Base-by-base conservation (phyloP, 805 yeast genomes). In the Cyberlindnera xishuangbannaensis region DNA sequence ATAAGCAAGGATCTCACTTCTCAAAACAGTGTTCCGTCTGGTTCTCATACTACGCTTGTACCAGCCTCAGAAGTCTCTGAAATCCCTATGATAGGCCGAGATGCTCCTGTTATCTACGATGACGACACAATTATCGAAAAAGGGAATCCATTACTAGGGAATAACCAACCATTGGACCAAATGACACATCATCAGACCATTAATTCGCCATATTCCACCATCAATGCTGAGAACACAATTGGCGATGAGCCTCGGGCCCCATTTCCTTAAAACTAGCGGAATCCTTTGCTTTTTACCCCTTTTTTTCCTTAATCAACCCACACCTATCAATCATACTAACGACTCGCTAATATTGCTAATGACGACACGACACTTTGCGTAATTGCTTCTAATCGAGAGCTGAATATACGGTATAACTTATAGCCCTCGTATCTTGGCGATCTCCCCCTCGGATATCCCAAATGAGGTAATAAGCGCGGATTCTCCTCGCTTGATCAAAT, bases 41-140 rank as follows among this genome's bases (percentile, higher is more conserved):
- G 10, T 8, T 22, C 22, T 10, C 7, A n/a, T 18, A 13, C 18
- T 15, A 15, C n/a, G 22, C 22, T 11, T 27, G n/a, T 15, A 7
- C n/a, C 11, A 27, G 22, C 7, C 20, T 15, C 22, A n/a, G 7
- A 7, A 27, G 30, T 28, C 22, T 30, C 25, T 17, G 26, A 30
- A 17, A 30, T 36, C 4, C 23, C 27, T 7, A 22, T 30, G 22
- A 30, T 37, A 12, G 37, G 41, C 8, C 35, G 37, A 23, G 30
- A 22, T 14, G 40, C 43, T 4, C 43, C 35, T 20, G 29, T 35
- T 7, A 27, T 39, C 12, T 36, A 18, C 12, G 40, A 40, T 18
- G 43, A 32, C 13, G 37, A 32, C 11, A 28, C 34, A 8, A 8
- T 8, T 11, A 11, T 19, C 11, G 22, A 19, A 19, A 11, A 11